These are phyloP conservation scores for Salix koriyanagi DNA, from an alignment of 345 rosid genomes.

Conservation along the genomic window DNA sequence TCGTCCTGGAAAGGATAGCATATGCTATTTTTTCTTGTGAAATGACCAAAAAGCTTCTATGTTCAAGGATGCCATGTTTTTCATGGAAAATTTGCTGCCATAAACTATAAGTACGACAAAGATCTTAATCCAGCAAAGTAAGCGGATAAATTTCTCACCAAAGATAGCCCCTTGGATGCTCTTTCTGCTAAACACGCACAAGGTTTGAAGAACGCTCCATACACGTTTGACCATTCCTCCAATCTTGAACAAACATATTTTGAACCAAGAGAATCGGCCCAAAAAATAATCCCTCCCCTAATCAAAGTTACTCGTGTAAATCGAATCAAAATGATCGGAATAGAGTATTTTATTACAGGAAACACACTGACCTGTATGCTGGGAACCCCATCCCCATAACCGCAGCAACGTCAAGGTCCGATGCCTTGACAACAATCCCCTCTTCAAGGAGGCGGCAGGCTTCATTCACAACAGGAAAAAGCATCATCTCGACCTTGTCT, in stretches of 20 bases:
- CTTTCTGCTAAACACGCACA: constrained; percentile 64
- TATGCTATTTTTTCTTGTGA: no score
- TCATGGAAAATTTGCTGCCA: no score
- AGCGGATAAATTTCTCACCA: constrained; percentile 11
- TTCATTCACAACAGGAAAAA: constrained; percentile 16
- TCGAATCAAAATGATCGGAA: no score
- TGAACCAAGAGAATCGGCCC: constrained; percentile 82
- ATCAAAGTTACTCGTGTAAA: background rate
- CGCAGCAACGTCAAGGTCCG: constrained; percentile 10
- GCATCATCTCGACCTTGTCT: constrained; percentile 10
- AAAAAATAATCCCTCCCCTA: constrained; percentile 81
- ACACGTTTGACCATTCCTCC: constrained; percentile 61
- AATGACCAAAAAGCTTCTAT: no score
- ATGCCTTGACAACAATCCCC: constrained; percentile 8
- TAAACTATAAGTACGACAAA: no score
- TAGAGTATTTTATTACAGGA: background rate
- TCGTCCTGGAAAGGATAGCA: no score
- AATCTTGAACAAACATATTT: constrained; percentile 58
- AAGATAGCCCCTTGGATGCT: constrained; percentile 47
- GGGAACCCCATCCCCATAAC: constrained; percentile 14
- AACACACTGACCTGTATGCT: background rate
- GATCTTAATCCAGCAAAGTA: no score
- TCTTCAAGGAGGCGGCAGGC: constrained; percentile 4
- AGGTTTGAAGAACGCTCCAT: constrained; percentile 85
- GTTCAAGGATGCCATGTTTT: no score